Evolutionary conservation across 106 monocot genomes (phyloP).

Genomic region (Xerophyta viscosa): DNA sequence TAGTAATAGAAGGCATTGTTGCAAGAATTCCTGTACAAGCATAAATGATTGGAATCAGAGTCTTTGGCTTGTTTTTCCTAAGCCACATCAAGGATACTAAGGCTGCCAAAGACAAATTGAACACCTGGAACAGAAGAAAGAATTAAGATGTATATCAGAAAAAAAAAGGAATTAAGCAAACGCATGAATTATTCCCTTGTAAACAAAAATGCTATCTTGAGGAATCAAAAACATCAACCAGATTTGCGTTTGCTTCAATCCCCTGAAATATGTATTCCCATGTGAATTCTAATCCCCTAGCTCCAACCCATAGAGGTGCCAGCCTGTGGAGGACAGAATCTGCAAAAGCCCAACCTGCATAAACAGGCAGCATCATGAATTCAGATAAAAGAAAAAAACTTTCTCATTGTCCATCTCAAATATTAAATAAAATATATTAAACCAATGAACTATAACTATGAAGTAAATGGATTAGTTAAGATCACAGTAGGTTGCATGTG

Average conservation of each 20-base stretch:
- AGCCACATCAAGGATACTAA: constrained; percentile 97
- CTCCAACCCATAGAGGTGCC: constrained; percentile 75
- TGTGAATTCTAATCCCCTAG: constrained; percentile 67
- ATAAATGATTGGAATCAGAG: constrained; percentile 82
- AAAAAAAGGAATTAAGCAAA: too few relatives aligned
- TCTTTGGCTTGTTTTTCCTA: constrained; percentile 91
- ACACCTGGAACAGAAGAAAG: constrained; percentile 48
- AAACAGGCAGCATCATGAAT: too few relatives aligned
- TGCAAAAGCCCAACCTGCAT: constrained; percentile 79
- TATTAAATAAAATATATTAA: too few relatives aligned
- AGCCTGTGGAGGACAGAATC: constrained; percentile 68
- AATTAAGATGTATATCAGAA: too few relatives aligned
- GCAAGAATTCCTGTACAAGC: constrained; percentile 72
- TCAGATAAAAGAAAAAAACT: too few relatives aligned
- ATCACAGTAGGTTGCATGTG: too few relatives aligned
- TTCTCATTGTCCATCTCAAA: too few relatives aligned
- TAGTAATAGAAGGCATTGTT: constrained; percentile 88
- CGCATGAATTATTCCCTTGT: too few relatives aligned
- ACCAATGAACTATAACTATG: too few relatives aligned
- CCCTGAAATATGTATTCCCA: constrained; percentile 80
- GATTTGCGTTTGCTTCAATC: constrained; percentile 74
- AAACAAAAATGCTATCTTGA: too few relatives aligned
- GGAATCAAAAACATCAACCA: too few relatives aligned
- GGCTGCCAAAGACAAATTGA: constrained; percentile 84
- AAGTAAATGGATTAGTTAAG: too few relatives aligned